Percentiles rank a stretch among this genome's conserved stretches.
phyloP scores from a whole-genome alignment of 176 grass and related monocot genomes.

The Raddia distichophylla region DNA sequence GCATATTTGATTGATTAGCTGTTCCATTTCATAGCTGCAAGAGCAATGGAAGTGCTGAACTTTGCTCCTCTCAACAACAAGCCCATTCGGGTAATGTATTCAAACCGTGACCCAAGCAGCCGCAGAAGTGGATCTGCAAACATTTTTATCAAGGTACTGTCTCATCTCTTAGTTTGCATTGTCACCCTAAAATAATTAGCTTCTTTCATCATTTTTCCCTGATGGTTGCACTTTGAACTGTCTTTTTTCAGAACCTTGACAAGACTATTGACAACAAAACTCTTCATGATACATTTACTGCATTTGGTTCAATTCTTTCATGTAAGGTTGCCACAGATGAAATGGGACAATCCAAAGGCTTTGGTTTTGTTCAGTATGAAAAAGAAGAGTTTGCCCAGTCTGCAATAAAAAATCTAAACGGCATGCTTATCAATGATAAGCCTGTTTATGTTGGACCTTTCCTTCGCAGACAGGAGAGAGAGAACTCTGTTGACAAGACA shows the following conservation, averaged over 20 bases:
- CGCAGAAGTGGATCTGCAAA: slow-evolving; percentile 79
- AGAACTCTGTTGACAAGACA: slow-evolving; percentile 64
- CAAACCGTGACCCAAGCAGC: slow-evolving; percentile 76
- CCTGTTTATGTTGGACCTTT: slow-evolving; percentile 83
- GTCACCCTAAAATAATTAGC: not conserved
- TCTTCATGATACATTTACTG: slow-evolving; percentile 74
- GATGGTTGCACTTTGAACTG: slow-evolving; percentile 28
- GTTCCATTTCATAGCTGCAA: slow-evolving; percentile 59
- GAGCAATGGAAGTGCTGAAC: slow-evolving; percentile 66
- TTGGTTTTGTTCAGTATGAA: slow-evolving; percentile 92
- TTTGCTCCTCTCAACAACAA: slow-evolving; percentile 68
- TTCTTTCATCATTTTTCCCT: not conserved
- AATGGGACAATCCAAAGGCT: slow-evolving; percentile 81
- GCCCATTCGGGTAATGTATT: slow-evolving; percentile 78
- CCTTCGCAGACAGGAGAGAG: slow-evolving; percentile 83
- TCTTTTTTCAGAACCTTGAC: slow-evolving; percentile 80
- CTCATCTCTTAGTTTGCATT: slow-evolving; percentile 24
- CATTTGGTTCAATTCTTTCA: slow-evolving; percentile 73
- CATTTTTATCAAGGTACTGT: slow-evolving; percentile 84
- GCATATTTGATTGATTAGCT: slow-evolving; percentile 7
- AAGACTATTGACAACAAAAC: slow-evolving; percentile 79
- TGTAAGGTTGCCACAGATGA: slow-evolving; percentile 76
- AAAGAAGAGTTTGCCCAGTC: slow-evolving; percentile 66
- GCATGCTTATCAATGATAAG: slow-evolving; percentile 90
- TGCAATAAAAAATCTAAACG: slow-evolving; percentile 71